Evolutionary conservation across 129 eudicot species (phyloP).

Genomic region (Oenanthe sinensis): DNA sequence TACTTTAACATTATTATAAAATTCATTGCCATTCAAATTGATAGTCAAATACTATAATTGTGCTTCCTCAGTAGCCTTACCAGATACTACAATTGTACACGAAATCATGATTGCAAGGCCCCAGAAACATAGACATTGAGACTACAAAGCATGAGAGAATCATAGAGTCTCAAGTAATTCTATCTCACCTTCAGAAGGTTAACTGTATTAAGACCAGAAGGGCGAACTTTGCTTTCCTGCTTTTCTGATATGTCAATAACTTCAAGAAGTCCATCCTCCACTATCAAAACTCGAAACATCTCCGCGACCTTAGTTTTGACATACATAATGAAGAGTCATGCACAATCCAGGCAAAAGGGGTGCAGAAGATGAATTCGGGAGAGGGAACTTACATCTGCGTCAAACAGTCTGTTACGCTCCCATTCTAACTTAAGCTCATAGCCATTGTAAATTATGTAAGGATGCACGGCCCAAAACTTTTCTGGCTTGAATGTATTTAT

Average conservation of each 20-base stretch:
- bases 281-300: constrained; percentile 65
- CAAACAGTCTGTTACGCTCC: constrained; percentile 78
- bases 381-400: constrained; percentile 53
- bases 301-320: constrained; percentile 35
- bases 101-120: neutral
- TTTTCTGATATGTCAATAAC: constrained; percentile 56
- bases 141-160: neutral
- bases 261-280: constrained; percentile 52
- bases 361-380: constrained; percentile 2
- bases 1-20: neutral
- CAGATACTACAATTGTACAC: neutral
- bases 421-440: constrained; percentile 84
- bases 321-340: neutral
- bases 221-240: constrained; percentile 81
- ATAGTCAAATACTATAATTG: neutral
- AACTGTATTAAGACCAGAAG: constrained; percentile 93
- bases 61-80: neutral
- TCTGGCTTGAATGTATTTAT: constrained; percentile 87
- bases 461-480: constrained; percentile 76
- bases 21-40: neutral
- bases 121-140: neutral
- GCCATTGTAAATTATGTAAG: constrained; percentile 62
- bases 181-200: constrained; percentile 76
- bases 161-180: neutral
- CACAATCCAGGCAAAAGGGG: neutral